These are phyloP conservation scores for Micractinium sp. DNA, from an alignment of 139 green algal genomes.

Conservation along the genomic window DNA sequence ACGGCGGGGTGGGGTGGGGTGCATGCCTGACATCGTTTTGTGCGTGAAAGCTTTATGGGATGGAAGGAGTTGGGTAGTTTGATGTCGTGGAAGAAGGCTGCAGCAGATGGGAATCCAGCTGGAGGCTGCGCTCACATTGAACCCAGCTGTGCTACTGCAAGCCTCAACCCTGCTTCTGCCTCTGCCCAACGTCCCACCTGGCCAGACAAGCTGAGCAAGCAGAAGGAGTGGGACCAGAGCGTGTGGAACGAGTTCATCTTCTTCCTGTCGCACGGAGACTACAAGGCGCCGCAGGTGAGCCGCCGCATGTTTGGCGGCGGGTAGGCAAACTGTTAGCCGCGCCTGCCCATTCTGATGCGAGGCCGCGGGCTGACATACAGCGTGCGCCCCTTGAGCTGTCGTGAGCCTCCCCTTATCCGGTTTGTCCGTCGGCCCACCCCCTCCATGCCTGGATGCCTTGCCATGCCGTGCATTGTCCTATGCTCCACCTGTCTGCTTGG, in stretches of 20 bases:
- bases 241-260: conserved; percentile 94
- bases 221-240: conserved; percentile 91
- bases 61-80: too few species aligned
- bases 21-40: too few species aligned
- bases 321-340: neutral
- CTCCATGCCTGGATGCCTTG: neutral
- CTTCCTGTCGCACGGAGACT: conserved; percentile 81
- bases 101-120: too few species aligned
- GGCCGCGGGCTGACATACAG: too few species aligned
- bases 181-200: neutral
- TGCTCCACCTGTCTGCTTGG: neutral
- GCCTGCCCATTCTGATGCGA: too few species aligned
- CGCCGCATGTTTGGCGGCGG: conserved; percentile 74
- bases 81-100: too few species aligned
- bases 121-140: too few species aligned
- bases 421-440: neutral
- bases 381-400: too few species aligned
- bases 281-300: conserved; percentile 72
- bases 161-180: neutral
- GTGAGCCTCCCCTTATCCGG: conserved; percentile 65
- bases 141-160: too few species aligned
- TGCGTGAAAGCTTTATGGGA: too few species aligned
- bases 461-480: too few species aligned
- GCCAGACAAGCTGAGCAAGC: conserved; percentile 61
- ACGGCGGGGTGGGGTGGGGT: too few species aligned